These are phyloP conservation scores for Cyberlindnera xishuangbannaensis DNA, from an alignment of 805 yeast genomes.

Conservation along the genomic window DNA sequence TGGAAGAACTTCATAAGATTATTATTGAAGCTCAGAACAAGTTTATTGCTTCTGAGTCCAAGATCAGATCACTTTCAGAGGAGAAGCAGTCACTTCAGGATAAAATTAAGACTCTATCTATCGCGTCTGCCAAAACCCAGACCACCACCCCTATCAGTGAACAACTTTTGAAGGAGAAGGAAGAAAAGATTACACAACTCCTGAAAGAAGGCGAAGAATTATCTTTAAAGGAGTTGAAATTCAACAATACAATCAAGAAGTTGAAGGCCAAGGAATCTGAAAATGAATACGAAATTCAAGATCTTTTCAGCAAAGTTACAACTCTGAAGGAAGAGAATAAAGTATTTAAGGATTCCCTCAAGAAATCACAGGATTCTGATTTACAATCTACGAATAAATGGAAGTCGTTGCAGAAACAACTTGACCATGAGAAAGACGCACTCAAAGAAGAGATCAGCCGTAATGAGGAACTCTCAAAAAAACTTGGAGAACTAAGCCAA, in stretches of 20 bases:
- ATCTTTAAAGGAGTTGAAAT: conserved; percentile 63
- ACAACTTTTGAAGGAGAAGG: conserved; percentile 36
- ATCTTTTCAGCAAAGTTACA: conserved; percentile 9
- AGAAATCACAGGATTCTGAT: conserved; percentile 21
- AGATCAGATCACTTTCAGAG: conserved; percentile 12
- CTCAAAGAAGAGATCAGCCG: conserved; percentile 18
- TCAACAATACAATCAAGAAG: conserved; percentile 59
- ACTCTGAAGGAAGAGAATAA: conserved; percentile 23
- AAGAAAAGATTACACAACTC: conserved; percentile 57
- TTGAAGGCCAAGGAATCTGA: conserved; percentile 43
- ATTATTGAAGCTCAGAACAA: conserved; percentile 14
- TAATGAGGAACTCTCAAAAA: conserved; percentile 21
- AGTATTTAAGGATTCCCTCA: conserved; percentile 23
- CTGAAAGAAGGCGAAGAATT: conserved; percentile 72
- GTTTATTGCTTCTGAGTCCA: conserved; percentile 11
- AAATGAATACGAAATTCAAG: conserved; percentile 30
- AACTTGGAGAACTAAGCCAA: conserved; percentile 22
- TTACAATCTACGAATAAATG: conserved; percentile 21
- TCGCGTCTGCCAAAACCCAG: conserved; percentile 1
- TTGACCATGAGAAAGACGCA: conserved; percentile 18
- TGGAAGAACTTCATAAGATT: conserved; percentile 15
- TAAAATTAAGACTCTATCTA: conserved; percentile 12
- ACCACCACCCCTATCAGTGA: conserved; percentile 1
- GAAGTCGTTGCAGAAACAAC: conserved; percentile 18
- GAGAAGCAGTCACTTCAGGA: conserved; percentile 22